Base-by-base conservation (phyloP, 352 stramenopile species). In the Globisporangium nodosum region DNA sequence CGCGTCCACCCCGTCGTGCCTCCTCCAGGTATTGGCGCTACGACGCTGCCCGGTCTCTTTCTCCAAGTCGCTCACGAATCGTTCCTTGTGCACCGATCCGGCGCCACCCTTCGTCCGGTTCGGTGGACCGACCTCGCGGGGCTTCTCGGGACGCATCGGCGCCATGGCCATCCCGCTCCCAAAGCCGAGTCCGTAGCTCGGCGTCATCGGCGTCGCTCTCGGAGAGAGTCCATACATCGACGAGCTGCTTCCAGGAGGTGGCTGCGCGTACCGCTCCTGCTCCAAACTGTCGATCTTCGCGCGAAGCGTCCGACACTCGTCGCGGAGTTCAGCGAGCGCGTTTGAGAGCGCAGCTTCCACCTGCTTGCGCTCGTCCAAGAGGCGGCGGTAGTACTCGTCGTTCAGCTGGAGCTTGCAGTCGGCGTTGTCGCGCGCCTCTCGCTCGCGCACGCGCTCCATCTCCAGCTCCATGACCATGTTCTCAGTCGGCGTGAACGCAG, bases 1-100 rank as follows among this genome's bases (percentile, higher is more conserved):
- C n/a, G 27, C 16, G 16, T 40, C 20, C 46, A 74, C 56, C 12
- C 68, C 52, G 50, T 79, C 69, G 49, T 67, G 64, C 12, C 51
- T 56, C 40, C 69, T 74, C 65, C 65, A 76, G 45, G 58, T 40
- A 40, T 62, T 70, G 9, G 47, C 59, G 6, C 68, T 77, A 11
- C 74, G 76, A 0, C 77, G 78, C 60, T 90, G 83, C 8, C 80
- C 80, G 0, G 83, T 88, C 57, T 88, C 83, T 52, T 63, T 63
- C 40, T 88, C 77, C 13, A 90, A 56, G 33, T 90, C 81, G 54
- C 77, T 92, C 55, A 92, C 71, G 48, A 88, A 90, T 3, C 75
- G 70, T 37, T 92, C 83, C 50, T 88, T 92, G 64, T 90, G 81
- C 31, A 60, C 66, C 5, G 50, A 53, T 15, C 50, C 49, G 16